Evolutionary conservation across 2,329 filamentous ascomycete genomes (phyloP).

Genomic region (Beauveria rudraprayagi): DNA sequence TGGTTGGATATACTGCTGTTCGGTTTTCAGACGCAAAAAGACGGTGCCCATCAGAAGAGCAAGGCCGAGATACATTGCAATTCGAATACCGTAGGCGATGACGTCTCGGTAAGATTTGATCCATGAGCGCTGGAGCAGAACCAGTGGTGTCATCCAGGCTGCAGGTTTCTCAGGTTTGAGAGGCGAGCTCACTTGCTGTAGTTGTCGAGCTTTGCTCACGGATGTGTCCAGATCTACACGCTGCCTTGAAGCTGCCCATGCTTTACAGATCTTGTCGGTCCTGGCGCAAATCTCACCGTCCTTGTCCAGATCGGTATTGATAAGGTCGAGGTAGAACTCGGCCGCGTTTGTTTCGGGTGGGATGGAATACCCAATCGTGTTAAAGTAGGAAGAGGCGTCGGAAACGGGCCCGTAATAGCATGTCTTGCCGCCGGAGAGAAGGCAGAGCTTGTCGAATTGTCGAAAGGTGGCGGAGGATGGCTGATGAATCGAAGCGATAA

Average conservation of each 20-base stretch:
- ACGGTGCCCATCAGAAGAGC: slow-evolving; percentile 86
- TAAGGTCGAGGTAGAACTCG: slow-evolving; percentile 69
- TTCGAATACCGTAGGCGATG: slow-evolving; percentile 72
- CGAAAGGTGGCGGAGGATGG: slow-evolving; percentile 73
- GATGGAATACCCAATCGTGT: slow-evolving; percentile 50
- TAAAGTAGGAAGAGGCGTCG: slow-evolving; percentile 55
- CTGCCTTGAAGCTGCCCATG: slow-evolving; percentile 19
- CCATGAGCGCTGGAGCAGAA: slow-evolving; percentile 68
- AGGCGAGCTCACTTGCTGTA: slow-evolving; percentile 17
- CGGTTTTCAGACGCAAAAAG: slow-evolving; percentile 63
- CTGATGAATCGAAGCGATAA: slow-evolving; percentile 79
- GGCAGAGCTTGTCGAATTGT: slow-evolving; percentile 70
- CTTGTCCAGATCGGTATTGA: slow-evolving; percentile 66
- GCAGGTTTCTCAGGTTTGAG: slow-evolving; percentile 32
- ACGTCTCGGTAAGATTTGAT: slow-evolving; percentile 81
- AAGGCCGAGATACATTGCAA: slow-evolving; percentile 69
- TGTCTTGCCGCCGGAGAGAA: slow-evolving; percentile 62
- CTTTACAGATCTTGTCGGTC: slow-evolving; percentile 19
- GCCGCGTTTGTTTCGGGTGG: slow-evolving; percentile 69
- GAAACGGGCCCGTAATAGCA: slow-evolving; percentile 64
- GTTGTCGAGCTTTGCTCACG: neutral
- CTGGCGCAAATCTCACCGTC: slow-evolving; percentile 37
- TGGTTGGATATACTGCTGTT: slow-evolving; percentile 67
- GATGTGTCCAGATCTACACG: neutral
- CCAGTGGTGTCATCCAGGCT: slow-evolving; percentile 43